A percentile compares a stretch with the other conserved stretches of the same genome.
These are phyloP conservation scores for Circinella minor DNA, from an alignment of 371 early-diverging fungal genomes.

Conservation along the genomic window DNA sequence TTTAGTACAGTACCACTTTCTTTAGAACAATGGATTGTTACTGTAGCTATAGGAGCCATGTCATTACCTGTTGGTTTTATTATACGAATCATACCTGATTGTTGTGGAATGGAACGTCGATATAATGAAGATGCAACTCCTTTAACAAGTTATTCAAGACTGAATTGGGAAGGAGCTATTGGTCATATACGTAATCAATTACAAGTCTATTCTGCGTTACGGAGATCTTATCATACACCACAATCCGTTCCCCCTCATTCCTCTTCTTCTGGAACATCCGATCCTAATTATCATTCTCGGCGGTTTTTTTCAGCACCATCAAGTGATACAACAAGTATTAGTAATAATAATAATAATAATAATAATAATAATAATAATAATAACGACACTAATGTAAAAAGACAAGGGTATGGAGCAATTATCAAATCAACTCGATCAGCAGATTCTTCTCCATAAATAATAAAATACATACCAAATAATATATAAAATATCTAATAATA, in stretches of 20 bases:
- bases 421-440: not conserved
- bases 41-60: slow-evolving; percentile 71
- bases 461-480: not conserved
- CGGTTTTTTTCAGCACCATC: not conserved
- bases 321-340: not conserved
- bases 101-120: slow-evolving; percentile 45
- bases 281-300: not conserved
- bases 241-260: not conserved
- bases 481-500: not conserved
- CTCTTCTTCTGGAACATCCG: not conserved
- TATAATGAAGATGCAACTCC: slow-evolving; percentile 63
- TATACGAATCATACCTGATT: slow-evolving; percentile 77
- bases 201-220: slow-evolving; percentile 53
- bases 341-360: not conserved
- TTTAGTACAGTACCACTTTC: slow-evolving; percentile 81
- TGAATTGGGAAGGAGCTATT: slow-evolving; percentile 65
- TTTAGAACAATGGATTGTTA: slow-evolving; percentile 80
- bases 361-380: not conserved
- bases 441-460: slow-evolving; percentile 2
- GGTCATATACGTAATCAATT: slow-evolving; percentile 54
- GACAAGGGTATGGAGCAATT: slow-evolving; percentile 1
- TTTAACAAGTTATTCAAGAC: slow-evolving; percentile 53
- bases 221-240: slow-evolving; percentile 22
- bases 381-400: not conserved
- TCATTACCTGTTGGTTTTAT: slow-evolving; percentile 86